These are phyloP conservation scores for Simmondsia chinensis DNA, from an alignment of 148 eudicot species.

Conservation along the genomic window DNA sequence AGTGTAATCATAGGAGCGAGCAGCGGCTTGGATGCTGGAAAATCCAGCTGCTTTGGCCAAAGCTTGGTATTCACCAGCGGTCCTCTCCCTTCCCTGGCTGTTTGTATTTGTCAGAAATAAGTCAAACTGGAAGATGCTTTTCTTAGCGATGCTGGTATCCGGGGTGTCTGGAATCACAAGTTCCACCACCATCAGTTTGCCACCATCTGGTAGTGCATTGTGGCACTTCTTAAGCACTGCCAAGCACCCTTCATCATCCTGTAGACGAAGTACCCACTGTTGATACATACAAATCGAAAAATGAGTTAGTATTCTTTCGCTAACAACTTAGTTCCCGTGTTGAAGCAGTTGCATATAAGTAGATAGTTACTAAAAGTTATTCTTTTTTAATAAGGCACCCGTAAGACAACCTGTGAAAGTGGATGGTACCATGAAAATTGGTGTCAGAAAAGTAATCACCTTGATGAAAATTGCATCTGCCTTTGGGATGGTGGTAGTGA, in stretches of 20 bases:
- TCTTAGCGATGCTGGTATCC: neutral
- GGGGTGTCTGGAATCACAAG: conserved; percentile 8
- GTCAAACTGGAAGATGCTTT: conserved; percentile 4
- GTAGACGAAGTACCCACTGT: conserved; percentile 36
- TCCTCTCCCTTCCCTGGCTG: conserved; percentile 4
- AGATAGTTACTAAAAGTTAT: no score
- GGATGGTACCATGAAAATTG: no score
- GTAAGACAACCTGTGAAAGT: no score
- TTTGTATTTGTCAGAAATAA: conserved; percentile 6
- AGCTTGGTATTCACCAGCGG: neutral
- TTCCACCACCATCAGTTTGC: conserved; percentile 34
- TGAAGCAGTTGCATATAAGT: no score
- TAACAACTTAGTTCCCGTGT: no score
- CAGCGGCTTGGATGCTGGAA: conserved; percentile 2
- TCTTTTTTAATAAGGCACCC: no score
- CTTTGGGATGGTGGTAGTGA: conserved; percentile 20
- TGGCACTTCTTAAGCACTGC: conserved; percentile 22
- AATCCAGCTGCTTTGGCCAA: conserved; percentile 8
- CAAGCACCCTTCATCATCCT: conserved; percentile 21
- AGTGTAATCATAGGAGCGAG: conserved; percentile 1
- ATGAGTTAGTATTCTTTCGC: no score
- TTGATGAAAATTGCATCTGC: conserved; percentile 36
- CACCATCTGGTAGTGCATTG: conserved; percentile 18
- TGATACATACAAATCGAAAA: no score
- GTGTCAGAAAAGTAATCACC: no score